Percentiles rank a stretch among this genome's conserved stretches.
phyloP scores from a whole-genome alignment of 73 alveolate species.

The Blepharisma japonicum region DNA sequence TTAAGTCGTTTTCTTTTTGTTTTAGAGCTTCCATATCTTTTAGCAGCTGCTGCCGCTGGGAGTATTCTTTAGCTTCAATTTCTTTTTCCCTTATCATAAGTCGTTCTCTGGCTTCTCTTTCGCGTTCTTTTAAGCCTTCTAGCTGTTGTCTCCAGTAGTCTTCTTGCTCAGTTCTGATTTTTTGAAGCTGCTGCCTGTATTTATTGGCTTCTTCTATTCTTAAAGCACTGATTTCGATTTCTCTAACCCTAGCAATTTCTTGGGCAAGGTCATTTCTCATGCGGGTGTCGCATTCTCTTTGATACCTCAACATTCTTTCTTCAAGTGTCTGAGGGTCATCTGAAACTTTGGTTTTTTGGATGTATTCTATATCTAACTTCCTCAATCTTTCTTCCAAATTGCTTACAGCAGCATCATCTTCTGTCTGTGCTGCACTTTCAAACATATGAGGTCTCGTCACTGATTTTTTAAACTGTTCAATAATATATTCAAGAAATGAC shows the following conservation, averaged over 20 bases:
- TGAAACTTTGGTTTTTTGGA: slow-evolving; percentile 38
- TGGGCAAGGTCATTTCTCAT: slow-evolving; percentile 47
- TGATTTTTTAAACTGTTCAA: slow-evolving; percentile 36
- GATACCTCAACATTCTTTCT: slow-evolving; percentile 59
- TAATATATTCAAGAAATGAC: slow-evolving; percentile 40
- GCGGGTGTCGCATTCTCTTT: slow-evolving; percentile 51
- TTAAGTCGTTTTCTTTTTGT: slow-evolving; percentile 54
- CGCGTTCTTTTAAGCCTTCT: slow-evolving; percentile 51
- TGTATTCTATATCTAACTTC: slow-evolving; percentile 32
- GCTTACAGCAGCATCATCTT: slow-evolving; percentile 41
- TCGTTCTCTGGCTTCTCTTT: slow-evolving; percentile 53
- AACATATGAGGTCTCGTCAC: slow-evolving; percentile 32
- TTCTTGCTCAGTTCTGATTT: slow-evolving; percentile 56
- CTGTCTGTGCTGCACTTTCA: slow-evolving; percentile 48
- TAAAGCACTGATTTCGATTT: slow-evolving; percentile 46
- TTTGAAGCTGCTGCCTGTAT: slow-evolving; percentile 52
- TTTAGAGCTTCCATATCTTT: slow-evolving; percentile 51
- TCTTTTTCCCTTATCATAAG: slow-evolving; percentile 49
- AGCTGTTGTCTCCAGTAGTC: slow-evolving; percentile 48
- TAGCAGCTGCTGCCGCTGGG: slow-evolving; percentile 47
- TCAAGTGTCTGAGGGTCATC: slow-evolving; percentile 60
- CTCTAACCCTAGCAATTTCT: slow-evolving; percentile 53
- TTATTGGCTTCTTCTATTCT: slow-evolving; percentile 62
- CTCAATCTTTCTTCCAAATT: slow-evolving; percentile 53
- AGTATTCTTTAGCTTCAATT: slow-evolving; percentile 50